phyloP scores from a whole-genome alignment of 225 moss, liverwort and hornwort species.

The Asterella californica region DNA sequence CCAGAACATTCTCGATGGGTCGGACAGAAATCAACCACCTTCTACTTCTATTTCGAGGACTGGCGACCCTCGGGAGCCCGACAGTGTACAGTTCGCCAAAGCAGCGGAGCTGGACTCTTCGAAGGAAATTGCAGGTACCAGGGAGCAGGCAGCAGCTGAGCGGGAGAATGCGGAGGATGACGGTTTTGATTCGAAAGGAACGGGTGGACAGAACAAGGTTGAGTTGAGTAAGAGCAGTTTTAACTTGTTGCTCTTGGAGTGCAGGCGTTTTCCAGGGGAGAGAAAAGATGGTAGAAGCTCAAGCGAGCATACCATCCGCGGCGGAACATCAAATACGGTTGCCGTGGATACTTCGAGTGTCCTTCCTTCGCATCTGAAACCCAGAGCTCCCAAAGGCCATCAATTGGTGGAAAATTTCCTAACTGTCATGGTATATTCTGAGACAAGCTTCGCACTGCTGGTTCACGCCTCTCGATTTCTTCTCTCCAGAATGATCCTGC shows the following conservation, averaged over 20 bases:
- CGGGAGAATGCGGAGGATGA: too few relatives aligned
- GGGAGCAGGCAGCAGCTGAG: not conserved
- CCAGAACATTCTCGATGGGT: not conserved
- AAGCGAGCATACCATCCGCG: not conserved
- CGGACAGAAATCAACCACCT: not conserved
- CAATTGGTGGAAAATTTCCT: conserved; percentile 34
- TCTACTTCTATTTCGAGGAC: not conserved
- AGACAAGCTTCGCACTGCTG: not conserved
- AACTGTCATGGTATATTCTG: conserved; percentile 28
- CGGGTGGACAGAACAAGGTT: not conserved
- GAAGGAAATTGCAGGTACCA: not conserved
- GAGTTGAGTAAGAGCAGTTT: not conserved
- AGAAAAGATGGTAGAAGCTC: not conserved
- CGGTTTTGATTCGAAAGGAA: not conserved
- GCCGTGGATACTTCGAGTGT: not conserved
- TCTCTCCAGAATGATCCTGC: not conserved
- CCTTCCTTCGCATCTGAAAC: conserved; percentile 6
- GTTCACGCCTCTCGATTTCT: not conserved
- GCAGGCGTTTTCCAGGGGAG: not conserved
- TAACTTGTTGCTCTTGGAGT: not conserved
- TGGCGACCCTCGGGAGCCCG: not conserved
- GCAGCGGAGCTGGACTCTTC: not conserved
- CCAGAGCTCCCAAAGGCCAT: conserved; percentile 33
- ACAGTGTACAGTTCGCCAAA: not conserved
- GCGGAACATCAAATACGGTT: not conserved